A percentile compares a stretch with the other conserved stretches of the same genome.
Evolutionary conservation across 768 basidiomycete species (phyloP).

Genomic region (Phylloporus scabripes): DNA sequence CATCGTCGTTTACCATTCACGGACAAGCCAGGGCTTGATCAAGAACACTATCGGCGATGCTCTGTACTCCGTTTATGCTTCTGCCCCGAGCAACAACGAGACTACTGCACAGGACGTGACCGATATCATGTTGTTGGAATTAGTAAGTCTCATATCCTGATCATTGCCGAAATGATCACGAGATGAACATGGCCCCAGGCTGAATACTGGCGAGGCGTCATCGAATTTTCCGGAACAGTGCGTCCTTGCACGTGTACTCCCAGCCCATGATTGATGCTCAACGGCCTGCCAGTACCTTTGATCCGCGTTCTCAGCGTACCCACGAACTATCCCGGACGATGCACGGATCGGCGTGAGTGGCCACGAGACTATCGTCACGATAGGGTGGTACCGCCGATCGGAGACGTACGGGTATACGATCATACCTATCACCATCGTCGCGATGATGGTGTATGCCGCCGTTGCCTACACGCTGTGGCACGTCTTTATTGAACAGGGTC

Average conservation of each 20-base stretch:
- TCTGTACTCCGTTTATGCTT: constrained; percentile 6
- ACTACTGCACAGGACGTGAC: neutral
- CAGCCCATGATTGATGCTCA: neutral
- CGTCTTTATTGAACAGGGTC: neutral
- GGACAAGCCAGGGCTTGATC: constrained; percentile 10
- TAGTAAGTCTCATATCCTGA: neutral
- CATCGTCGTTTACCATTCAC: constrained; percentile 1
- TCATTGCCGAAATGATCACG: neutral
- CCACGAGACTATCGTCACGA: neutral
- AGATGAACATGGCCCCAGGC: neutral
- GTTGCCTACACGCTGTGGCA: neutral
- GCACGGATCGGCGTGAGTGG: neutral
- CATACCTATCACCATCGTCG: neutral
- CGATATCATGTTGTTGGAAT: neutral
- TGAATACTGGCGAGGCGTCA: constrained; percentile 1
- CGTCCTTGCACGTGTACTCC: neutral
- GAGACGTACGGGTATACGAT: constrained; percentile 1
- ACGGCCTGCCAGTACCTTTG: neutral
- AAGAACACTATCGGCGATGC: constrained; percentile 17
- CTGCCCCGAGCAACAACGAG: neutral
- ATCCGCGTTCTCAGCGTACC: neutral
- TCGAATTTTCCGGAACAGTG: constrained; percentile 1
- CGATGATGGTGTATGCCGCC: neutral
- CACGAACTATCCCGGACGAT: neutral
- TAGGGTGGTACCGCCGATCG: constrained; percentile 1